These are phyloP conservation scores for Limonium bicolor DNA, from an alignment of 148 eudicot species.

Conservation along the genomic window DNA sequence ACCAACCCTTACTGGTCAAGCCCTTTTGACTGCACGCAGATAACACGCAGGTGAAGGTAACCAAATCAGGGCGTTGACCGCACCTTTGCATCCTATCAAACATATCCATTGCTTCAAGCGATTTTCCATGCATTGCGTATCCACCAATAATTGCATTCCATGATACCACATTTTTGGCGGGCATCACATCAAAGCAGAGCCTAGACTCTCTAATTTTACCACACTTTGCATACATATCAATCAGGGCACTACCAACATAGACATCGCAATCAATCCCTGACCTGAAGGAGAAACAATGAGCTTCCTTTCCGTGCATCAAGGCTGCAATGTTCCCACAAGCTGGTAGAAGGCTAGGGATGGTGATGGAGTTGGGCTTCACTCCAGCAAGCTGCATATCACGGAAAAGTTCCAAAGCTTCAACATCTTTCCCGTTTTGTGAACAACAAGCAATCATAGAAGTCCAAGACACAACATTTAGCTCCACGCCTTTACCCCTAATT, in stretches of 20 bases:
- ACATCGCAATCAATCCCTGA: constrained; percentile 30
- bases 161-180: constrained; percentile 30
- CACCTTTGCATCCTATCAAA: constrained; percentile 35
- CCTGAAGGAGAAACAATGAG: constrained; percentile 46
- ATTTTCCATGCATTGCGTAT: constrained; percentile 60
- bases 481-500: constrained; percentile 26
- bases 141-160: constrained; percentile 61
- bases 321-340: constrained; percentile 72
- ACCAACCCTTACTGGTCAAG: constrained; percentile 31
- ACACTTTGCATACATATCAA: constrained; percentile 76
- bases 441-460: constrained; percentile 62
- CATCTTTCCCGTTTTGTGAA: constrained; percentile 61
- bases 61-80: constrained; percentile 35
- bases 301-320: constrained; percentile 57
- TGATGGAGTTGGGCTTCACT: constrained; percentile 48
- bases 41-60: constrained; percentile 39
- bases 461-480: constrained; percentile 62
- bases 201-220: constrained; percentile 45
- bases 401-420: constrained; percentile 54
- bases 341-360: constrained; percentile 63
- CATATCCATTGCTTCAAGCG: constrained; percentile 36
- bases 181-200: constrained; percentile 41
- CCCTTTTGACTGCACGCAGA: constrained; percentile 72
- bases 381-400: constrained; percentile 50
- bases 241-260: constrained; percentile 50